Base-by-base conservation (phyloP, 2,329 filamentous ascomycete species). In the Orbilia oligospora region DNA sequence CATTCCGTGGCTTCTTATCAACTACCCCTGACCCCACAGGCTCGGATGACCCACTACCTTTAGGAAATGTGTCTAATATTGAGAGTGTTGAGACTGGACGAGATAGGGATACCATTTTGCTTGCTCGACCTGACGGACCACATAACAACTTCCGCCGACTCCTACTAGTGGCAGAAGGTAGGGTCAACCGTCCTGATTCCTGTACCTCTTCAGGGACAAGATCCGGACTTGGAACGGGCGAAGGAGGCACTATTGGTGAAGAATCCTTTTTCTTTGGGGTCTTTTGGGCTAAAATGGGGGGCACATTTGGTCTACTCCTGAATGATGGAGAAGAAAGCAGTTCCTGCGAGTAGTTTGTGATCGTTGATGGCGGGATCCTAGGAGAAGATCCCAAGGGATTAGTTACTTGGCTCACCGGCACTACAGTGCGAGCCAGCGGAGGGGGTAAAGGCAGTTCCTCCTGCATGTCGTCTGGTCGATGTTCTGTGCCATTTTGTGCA, bases 151-250 rank as follows among this genome's bases (percentile, higher is more conserved):
- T 55, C 48, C 75, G 68, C 41, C 48, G 63, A 56, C 36, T 58
- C 64, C 75, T 72, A 78, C 63, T 72, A n/a, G 51, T 38, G 12
- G 75, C 75, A 20, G 75, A 78, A 69, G 68, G 36, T 1, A 78
- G 64, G 36, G 75, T 69, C 63, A 78, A 18, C 48, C 58, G 44
- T 56, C 48, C 61, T 1, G 48, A 30, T 49, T 30, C 58, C 10
- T 46, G n/a, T 10, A 14, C 2, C 24, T 72, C 36, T 20, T 69
- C 24, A 2, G 51, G 10, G 18, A 3, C 2, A 16, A 12, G 12
- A 10, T 69, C 55, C 30, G 53, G 64, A 33, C 33, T 75, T 24
- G 14, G 46, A 22, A 46, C 51, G 2, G 16, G 46, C 4, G 58
- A 33, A 48, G 24, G 58, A 5, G 22, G 48, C n/a, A 49, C 16